phyloP scores from a whole-genome alignment of 2,329 filamentous ascomycete species.

The Talaromyces verruculosus region DNA sequence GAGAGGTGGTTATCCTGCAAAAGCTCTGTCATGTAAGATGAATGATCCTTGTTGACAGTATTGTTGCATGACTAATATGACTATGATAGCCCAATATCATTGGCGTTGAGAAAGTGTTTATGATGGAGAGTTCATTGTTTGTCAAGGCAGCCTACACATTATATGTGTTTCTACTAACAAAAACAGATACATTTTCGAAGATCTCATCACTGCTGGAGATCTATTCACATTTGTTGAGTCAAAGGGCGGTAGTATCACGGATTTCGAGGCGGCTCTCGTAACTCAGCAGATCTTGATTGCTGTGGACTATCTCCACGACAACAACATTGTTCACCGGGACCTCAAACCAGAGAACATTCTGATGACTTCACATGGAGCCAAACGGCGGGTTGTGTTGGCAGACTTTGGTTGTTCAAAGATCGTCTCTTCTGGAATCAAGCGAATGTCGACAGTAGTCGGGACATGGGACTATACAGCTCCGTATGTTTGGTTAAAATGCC shows the following conservation, averaged over 20 bases:
- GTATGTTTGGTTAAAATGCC: constrained; percentile 45
- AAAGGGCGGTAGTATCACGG: constrained; percentile 48
- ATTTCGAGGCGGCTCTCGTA: constrained; percentile 56
- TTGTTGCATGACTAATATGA: not conserved
- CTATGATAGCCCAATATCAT: constrained; percentile 58
- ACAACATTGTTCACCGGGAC: constrained; percentile 60
- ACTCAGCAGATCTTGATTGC: constrained; percentile 58
- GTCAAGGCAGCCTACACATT: constrained; percentile 23
- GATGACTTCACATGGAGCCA: constrained; percentile 54
- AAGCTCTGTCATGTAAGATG: constrained; percentile 53
- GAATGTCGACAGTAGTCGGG: constrained; percentile 58
- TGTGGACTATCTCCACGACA: constrained; percentile 58
- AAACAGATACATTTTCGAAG: constrained; percentile 60
- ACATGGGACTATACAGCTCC: constrained; percentile 60
- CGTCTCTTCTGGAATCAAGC: constrained; percentile 30
- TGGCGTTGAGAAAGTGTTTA: constrained; percentile 56
- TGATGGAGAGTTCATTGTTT: constrained; percentile 53
- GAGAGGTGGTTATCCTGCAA: constrained; percentile 50
- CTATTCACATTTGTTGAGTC: constrained; percentile 59
- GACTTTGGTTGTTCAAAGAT: constrained; percentile 60
- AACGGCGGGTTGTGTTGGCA: constrained; percentile 57
- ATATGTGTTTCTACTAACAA: constrained; percentile 21
- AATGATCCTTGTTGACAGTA: constrained; percentile 9
- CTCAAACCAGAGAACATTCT: constrained; percentile 65
- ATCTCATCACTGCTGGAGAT: constrained; percentile 60